Base-by-base conservation (phyloP, 352 stramenopile genomes). In the Globisporangium orthogonon region DNA sequence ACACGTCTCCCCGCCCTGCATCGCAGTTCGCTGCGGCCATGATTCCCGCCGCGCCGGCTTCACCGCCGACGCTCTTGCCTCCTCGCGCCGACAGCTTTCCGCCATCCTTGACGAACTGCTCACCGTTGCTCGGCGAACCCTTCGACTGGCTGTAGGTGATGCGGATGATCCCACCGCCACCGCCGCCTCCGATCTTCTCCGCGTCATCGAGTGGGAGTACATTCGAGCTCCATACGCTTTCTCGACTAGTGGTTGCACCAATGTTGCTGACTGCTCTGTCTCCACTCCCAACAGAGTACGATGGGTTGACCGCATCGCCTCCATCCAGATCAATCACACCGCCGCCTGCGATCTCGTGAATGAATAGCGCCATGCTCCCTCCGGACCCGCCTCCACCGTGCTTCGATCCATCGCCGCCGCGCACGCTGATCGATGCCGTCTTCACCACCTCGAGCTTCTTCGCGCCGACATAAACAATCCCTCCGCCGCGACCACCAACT, bases 321-420 rank as follows among this genome's bases (percentile, higher is more conserved):
- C 85, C 85, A 30, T 65, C 67, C 3, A 84, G 62, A 54, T 88
- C 76, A 47, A 94, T 65, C 4, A 56, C 29, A 7, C 85, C 85
- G n/a, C 69, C 66, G 10, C 85, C 85, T n/a, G 59, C 49, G 4
- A 94, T 60, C 33, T 91, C 66, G 6, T 67, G 57, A n/a, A 89
- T 58, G 29, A 77, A 85, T 33, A 92, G 50, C 15, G 71, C 72
- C 43, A 94, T 69, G 11, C 80, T 68, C 15, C 85, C 85, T 14
- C 85, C 85, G 10, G 85, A 71, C 29, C 85, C 85, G 54, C 85
- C 85, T 31, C 85, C 85, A 29, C 85, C 85, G 15, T 76, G 74
- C 52, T 78, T 83, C 3, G 64, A 75, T 9, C 85, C 85, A 31
- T 61, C 57, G 4, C 75, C 71, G 31, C 85, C 85, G 41, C 67